Conservation (phyloP, 352 stramenopile genomes). For the Blastocystis sp. region DNA sequence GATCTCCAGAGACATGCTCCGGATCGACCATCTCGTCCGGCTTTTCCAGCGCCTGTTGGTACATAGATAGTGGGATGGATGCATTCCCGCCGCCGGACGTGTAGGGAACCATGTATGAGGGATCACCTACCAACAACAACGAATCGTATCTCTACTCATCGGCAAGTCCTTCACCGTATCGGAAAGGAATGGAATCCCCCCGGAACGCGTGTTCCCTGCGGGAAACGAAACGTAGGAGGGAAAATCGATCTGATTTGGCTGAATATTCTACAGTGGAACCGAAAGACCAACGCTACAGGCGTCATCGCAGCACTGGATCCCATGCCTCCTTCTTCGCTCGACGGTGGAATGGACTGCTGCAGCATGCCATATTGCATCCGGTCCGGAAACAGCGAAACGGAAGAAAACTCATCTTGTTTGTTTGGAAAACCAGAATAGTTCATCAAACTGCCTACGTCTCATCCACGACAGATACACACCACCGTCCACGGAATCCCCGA, state of each 20-base stretch:
- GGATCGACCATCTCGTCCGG: not conserved
- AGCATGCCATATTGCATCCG: not conserved
- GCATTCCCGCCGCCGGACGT: not conserved
- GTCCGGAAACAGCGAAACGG: not conserved
- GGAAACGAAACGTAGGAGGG: not conserved
- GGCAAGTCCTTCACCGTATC: not conserved
- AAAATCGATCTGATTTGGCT: not conserved
- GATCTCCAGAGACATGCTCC: not conserved
- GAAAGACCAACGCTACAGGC: not conserved
- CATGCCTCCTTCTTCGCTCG: not conserved
- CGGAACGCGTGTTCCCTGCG: not conserved
- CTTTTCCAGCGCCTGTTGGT: not conserved
- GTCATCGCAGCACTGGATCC: not conserved
- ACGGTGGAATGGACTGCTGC: not conserved
- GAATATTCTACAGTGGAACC: not conserved
- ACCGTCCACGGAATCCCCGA: slow-evolving; percentile 11
- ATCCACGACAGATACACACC: not conserved
- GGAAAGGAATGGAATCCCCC: not conserved
- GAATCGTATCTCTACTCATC: not conserved
- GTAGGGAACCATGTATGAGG: not conserved
- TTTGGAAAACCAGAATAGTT: not conserved
- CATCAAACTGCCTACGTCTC: not conserved
- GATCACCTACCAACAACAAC: not conserved
- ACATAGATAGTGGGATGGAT: too few species aligned
- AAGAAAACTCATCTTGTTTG: not conserved